Base-by-base conservation (phyloP, 2,329 filamentous ascomycete genomes). In the Cordyceps pruinosa region DNA sequence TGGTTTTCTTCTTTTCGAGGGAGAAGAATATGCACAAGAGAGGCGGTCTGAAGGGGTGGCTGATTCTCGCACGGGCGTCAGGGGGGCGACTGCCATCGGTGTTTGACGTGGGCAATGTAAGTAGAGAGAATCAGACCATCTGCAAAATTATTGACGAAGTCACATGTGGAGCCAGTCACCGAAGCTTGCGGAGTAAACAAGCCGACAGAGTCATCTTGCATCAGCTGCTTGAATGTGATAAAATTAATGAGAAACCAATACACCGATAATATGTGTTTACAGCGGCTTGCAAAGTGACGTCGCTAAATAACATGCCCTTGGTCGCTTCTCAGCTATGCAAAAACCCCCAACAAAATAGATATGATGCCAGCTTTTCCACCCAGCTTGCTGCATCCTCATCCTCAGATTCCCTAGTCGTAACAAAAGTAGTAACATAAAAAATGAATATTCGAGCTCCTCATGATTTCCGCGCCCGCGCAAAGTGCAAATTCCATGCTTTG, bases 281-380 rank as follows among this genome's bases (percentile, higher is more conserved):
- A 56, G 34, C 48, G 44, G 52, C 25, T 56, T 48, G 44, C 44
- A 56, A 56, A 56, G 52, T 56, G 52, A 47, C 52, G 44, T 56
- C 52, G 52, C 52, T 56, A 56, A 54, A 56, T 47, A 39, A 55
- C 52, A 56, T 56, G 45, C 34, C 54, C 37, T 49, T 34, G 19
- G 45, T 56, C 54, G 54, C 54, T 49, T 56, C 35, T 49, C 37
- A 49, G 45, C 54, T 56, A 49, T 49, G 54, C 54, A 50, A 56
- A 49, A 49, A 42, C 54, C 54, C 51, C 54, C 54, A 49, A 50
- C 46, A 56, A 42, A 49, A 48, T 28, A 48, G 28, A 56, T 42
- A 56, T 49, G 34, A 23, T 56, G 42, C 25, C 52, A 39, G 34
- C 52, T 48, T 56, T n/a, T 44, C 44, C 30, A 48, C 39, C 32